These are phyloP conservation scores for Cryoendolithus antarcticus DNA, from an alignment of 2,329 filamentous ascomycete genomes.

Conservation along the genomic window DNA sequence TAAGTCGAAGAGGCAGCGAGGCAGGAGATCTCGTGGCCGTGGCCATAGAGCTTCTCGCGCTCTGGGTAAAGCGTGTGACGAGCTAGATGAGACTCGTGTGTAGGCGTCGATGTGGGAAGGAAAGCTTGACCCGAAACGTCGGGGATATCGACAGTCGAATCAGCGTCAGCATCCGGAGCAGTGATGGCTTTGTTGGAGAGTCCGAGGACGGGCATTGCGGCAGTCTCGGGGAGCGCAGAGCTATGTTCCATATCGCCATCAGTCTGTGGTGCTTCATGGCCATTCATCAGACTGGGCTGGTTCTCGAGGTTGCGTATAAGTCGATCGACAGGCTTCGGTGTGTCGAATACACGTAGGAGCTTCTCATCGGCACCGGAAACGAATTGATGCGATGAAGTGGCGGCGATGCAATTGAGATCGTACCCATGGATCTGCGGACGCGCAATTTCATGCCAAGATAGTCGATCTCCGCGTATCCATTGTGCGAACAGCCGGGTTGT, in stretches of 20 bases:
- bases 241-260: neutral
- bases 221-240: conserved; percentile 50
- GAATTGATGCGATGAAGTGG: conserved; percentile 61
- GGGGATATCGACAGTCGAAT: conserved; percentile 1
- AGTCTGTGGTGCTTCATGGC: neutral
- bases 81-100: conserved; percentile 78
- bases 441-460: conserved; percentile 89
- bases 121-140: conserved; percentile 50
- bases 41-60: conserved; percentile 90
- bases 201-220: conserved; percentile 87
- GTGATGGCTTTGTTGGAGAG: conserved; percentile 86
- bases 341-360: conserved; percentile 86
- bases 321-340: conserved; percentile 70
- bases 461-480: conserved; percentile 47
- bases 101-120: conserved; percentile 59
- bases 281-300: conserved; percentile 29
- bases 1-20: conserved; percentile 68
- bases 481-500: conserved; percentile 77
- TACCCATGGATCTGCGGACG: conserved; percentile 96
- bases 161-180: conserved; percentile 32
- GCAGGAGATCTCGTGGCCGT: conserved; percentile 91
- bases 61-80: conserved; percentile 93
- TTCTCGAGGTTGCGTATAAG: conserved; percentile 28
- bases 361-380: conserved; percentile 96
- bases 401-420: conserved; percentile 87